These are phyloP conservation scores for Naematelia aurantialba DNA, from an alignment of 768 basidiomycete genomes.

Conservation along the genomic window DNA sequence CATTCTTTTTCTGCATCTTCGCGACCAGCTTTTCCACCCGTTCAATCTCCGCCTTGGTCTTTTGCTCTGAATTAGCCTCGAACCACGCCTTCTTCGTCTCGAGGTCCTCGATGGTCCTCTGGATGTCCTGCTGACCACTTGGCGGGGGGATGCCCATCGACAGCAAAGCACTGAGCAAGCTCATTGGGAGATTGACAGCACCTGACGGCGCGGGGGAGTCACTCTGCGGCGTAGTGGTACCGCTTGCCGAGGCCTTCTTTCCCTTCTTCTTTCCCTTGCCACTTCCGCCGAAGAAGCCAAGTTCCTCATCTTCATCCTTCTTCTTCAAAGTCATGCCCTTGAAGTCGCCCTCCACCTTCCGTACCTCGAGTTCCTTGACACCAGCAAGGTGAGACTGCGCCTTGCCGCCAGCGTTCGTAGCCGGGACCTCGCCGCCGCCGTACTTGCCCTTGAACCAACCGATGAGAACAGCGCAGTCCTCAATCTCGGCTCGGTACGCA, in stretches of 20 bases:
- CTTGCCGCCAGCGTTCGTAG: constrained; percentile 36
- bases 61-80: constrained; percentile 74
- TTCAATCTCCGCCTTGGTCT: constrained; percentile 50
- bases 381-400: constrained; percentile 32
- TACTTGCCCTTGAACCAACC: constrained; percentile 50
- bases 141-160: constrained; percentile 87
- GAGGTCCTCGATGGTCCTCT: constrained; percentile 80
- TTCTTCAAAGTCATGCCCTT: constrained; percentile 83
- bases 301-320: constrained; percentile 80
- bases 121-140: constrained; percentile 66
- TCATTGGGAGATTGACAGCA: constrained; percentile 68
- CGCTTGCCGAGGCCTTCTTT: constrained; percentile 52
- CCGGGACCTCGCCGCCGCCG: constrained; percentile 41
- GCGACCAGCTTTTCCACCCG: constrained; percentile 46
- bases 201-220: constrained; percentile 48
- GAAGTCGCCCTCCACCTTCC: constrained; percentile 70
- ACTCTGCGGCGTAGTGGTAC: constrained; percentile 35
- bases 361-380: constrained; percentile 67
- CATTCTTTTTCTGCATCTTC: constrained; percentile 49
- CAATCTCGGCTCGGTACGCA: constrained; percentile 87
- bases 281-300: constrained; percentile 53
- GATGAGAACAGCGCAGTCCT: constrained; percentile 67
- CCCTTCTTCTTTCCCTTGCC: constrained; percentile 60
- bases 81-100: constrained; percentile 94
- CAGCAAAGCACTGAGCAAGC: constrained; percentile 83